Evolutionary conservation across 2,329 filamentous ascomycete species (phyloP).

Genomic region (Capronia americana): DNA sequence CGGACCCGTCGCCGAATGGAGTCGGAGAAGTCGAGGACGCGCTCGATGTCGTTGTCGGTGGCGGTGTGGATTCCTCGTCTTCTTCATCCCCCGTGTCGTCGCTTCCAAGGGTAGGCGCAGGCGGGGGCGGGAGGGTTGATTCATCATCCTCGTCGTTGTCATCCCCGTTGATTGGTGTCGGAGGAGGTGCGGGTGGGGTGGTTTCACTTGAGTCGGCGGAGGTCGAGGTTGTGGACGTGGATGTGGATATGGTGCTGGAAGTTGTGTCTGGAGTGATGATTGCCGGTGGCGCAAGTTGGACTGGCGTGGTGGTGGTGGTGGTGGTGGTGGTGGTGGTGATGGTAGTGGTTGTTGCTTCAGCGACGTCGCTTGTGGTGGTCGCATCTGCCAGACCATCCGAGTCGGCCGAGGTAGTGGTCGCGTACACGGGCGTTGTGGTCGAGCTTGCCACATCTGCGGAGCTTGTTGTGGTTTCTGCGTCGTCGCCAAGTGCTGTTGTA

Average conservation of each 20-base stretch:
- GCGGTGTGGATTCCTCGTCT: background rate
- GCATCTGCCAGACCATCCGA: background rate
- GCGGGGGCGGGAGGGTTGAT: background rate
- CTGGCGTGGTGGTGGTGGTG: background rate
- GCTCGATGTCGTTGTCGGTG: background rate
- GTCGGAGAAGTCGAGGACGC: background rate
- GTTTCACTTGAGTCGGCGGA: background rate
- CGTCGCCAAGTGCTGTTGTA: background rate
- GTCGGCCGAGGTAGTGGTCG: background rate
- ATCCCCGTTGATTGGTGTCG: background rate
- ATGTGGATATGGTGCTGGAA: background rate
- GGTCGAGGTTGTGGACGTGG: background rate
- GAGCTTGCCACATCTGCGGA: background rate
- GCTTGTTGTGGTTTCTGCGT: constrained; percentile 1
- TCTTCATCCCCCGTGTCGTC: background rate
- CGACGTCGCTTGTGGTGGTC: background rate
- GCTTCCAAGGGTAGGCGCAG: background rate
- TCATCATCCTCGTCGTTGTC: background rate
- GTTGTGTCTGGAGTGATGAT: background rate
- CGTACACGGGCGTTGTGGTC: background rate
- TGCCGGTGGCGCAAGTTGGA: background rate
- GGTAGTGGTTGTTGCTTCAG: background rate
- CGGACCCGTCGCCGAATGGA: background rate
- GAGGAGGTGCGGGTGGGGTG: background rate
- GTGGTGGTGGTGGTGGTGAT: background rate